A percentile compares a stretch with the other conserved stretches of the same genome.
Evolutionary conservation across 176 grass and related monocot species (phyloP).

Genomic region (Hsuehochloa calcarea): DNA sequence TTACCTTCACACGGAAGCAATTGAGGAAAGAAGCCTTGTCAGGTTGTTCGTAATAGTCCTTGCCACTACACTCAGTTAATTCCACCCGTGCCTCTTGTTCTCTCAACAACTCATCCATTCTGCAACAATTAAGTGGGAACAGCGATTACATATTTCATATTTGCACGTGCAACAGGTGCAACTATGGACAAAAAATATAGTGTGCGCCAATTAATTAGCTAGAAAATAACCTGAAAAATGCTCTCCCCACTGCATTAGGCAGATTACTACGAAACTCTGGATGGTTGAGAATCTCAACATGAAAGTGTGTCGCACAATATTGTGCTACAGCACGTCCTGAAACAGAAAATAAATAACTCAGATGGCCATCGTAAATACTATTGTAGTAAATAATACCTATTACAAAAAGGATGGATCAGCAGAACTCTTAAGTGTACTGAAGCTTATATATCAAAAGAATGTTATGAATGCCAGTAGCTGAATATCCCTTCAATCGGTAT

Average conservation of each 20-base stretch:
- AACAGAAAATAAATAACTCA: constrained; percentile 12
- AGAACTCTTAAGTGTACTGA: background rate
- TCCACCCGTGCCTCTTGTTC: constrained; percentile 1
- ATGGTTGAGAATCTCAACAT: constrained; percentile 24
- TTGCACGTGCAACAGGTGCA: background rate
- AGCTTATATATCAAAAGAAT: background rate
- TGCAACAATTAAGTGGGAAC: constrained; percentile 20
- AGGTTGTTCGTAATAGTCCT: background rate
- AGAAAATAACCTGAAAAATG: constrained; percentile 38
- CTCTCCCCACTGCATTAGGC: background rate
- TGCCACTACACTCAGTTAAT: constrained; percentile 17
- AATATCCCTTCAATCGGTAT: background rate
- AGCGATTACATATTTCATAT: background rate
- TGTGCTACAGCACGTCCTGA: constrained; percentile 39
- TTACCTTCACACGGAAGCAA: constrained; percentile 9
- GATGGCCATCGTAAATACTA: background rate
- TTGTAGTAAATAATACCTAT: background rate
- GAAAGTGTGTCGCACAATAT: constrained; percentile 40
- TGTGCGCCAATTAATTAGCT: background rate
- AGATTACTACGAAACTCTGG: background rate
- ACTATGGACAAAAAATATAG: constrained; percentile 13
- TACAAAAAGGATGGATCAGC: background rate
- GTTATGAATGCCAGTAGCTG: background rate
- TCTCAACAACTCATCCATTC: constrained; percentile 43
- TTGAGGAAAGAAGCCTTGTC: background rate